Conservation (phyloP, 1,284 basidiomycete species). For the Rhodotorula sp. region DNA sequence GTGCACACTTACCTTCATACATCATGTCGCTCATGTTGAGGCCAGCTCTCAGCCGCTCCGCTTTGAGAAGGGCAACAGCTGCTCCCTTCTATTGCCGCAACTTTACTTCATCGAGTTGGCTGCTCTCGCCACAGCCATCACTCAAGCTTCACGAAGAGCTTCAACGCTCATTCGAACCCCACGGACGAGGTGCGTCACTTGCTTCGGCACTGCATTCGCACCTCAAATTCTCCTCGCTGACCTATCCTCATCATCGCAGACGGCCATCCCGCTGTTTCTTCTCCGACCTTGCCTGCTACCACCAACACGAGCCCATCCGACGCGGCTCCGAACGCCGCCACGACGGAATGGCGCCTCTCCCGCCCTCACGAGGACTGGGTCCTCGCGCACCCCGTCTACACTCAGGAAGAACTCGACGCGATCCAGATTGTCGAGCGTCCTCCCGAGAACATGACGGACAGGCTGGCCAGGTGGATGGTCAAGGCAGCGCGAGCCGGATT, state of each 20-base stretch:
- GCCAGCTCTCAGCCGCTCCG: neutral
- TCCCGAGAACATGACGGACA: constrained; percentile 67
- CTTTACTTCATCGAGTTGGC: neutral
- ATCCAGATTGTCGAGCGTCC: constrained; percentile 73
- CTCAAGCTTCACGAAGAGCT: neutral
- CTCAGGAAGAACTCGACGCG: constrained; percentile 69
- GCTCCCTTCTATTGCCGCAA: neutral
- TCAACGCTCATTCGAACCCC: neutral
- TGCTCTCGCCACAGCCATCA: neutral
- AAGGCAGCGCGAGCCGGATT: constrained; percentile 59
- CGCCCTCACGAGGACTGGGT: constrained; percentile 58
- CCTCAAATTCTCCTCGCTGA: neutral
- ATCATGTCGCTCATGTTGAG: neutral
- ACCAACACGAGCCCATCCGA: neutral
- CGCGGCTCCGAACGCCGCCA: neutral
- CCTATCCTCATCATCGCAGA: neutral
- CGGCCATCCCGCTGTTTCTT: neutral
- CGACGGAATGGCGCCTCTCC: constrained; percentile 9
- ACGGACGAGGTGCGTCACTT: neutral
- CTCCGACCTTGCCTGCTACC: neutral
- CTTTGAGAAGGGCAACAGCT: neutral
- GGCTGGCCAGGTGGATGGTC: constrained; percentile 65
- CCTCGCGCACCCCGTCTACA: constrained; percentile 70
- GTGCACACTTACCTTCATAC: neutral
- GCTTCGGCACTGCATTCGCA: neutral